Conservation (phyloP, 805 yeast genomes). For the Saccharomyces eubayanus region DNA sequence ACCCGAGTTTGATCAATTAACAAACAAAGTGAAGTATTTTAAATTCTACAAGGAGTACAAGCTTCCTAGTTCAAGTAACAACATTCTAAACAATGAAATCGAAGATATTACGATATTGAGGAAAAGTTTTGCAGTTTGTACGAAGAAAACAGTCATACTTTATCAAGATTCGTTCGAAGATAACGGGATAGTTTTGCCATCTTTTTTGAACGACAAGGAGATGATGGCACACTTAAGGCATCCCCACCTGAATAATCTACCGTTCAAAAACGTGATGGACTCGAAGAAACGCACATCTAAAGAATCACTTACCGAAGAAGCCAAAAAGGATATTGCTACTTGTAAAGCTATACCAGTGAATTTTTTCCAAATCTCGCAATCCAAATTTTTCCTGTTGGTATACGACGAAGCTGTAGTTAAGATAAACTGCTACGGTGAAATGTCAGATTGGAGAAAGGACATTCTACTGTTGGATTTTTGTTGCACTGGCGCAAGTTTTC, state of each 20-base stretch:
- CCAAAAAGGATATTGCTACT: slow-evolving; percentile 33
- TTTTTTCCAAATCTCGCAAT: slow-evolving; percentile 51
- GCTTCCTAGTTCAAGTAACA: slow-evolving; percentile 49
- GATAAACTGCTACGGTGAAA: slow-evolving; percentile 49
- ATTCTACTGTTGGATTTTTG: slow-evolving; percentile 37
- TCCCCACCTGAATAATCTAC: slow-evolving; percentile 14
- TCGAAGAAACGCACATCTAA: slow-evolving; percentile 24
- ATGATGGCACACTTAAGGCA: slow-evolving; percentile 11
- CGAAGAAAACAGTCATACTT: slow-evolving; percentile 59
- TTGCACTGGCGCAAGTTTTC: slow-evolving; percentile 35
- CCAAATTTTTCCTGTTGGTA: slow-evolving; percentile 49
- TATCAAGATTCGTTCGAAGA: slow-evolving; percentile 46
- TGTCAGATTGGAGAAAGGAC: slow-evolving; percentile 35
- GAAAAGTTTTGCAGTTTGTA: slow-evolving; percentile 57
- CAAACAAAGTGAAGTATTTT: slow-evolving; percentile 26
- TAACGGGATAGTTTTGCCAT: slow-evolving; percentile 43
- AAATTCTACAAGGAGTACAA: slow-evolving; percentile 47
- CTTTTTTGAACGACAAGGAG: slow-evolving; percentile 42
- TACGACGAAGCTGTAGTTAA: slow-evolving; percentile 66
- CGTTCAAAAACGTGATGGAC: slow-evolving; percentile 17
- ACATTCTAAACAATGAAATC: slow-evolving; percentile 47
- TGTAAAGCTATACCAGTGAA: slow-evolving; percentile 44
- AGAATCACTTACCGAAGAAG: slow-evolving; percentile 29
- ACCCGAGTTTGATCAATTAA: slow-evolving; percentile 29
- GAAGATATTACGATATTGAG: slow-evolving; percentile 55